phyloP scores from a whole-genome alignment of 129 eudicot genomes.

The Arctium minus region DNA sequence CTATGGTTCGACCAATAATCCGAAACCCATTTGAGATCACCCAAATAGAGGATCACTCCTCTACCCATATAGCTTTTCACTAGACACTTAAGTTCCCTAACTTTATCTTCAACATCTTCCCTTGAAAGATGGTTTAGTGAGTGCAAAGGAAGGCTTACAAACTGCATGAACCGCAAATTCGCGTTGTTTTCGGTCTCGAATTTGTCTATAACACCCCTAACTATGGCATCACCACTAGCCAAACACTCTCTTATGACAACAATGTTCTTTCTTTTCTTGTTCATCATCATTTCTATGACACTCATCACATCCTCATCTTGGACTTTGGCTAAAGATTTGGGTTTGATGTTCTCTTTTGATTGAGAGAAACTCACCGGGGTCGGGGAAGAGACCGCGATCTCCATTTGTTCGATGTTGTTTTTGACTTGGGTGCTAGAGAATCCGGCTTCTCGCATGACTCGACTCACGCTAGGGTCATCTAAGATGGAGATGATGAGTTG shows the following conservation, averaged over 20 bases:
- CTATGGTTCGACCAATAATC: slow-evolving; percentile 67
- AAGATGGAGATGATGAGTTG: slow-evolving; percentile 77
- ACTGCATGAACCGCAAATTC: slow-evolving; percentile 60
- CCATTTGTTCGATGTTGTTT: slow-evolving; percentile 68
- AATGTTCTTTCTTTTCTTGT: slow-evolving; percentile 53
- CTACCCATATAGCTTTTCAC: slow-evolving; percentile 57
- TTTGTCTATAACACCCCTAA: slow-evolving; percentile 60
- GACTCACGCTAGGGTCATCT: slow-evolving; percentile 94
- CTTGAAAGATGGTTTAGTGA: slow-evolving; percentile 50
- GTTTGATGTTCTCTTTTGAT: slow-evolving; percentile 42
- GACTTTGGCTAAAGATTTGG: slow-evolving; percentile 32
- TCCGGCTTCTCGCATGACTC: slow-evolving; percentile 96
- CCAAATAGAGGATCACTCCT: slow-evolving; percentile 79
- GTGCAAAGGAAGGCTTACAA: slow-evolving; percentile 73
- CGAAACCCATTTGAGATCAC: slow-evolving; percentile 86
- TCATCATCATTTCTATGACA: slow-evolving; percentile 62
- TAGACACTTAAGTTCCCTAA: slow-evolving; percentile 67
- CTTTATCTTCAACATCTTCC: slow-evolving; percentile 64
- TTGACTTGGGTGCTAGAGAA: slow-evolving; percentile 84
- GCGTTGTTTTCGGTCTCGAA: slow-evolving; percentile 59
- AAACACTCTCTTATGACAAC: slow-evolving; percentile 67
- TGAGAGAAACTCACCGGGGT: slow-evolving; percentile 36
- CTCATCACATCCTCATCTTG: slow-evolving; percentile 58
- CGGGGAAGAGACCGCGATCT: slow-evolving; percentile 36
- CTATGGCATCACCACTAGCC: slow-evolving; percentile 57